A percentile compares a stretch with the other conserved stretches of the same genome.
These are phyloP conservation scores for Ilyonectria sp. DNA, from an alignment of 2,329 filamentous ascomycete genomes.

Conservation along the genomic window DNA sequence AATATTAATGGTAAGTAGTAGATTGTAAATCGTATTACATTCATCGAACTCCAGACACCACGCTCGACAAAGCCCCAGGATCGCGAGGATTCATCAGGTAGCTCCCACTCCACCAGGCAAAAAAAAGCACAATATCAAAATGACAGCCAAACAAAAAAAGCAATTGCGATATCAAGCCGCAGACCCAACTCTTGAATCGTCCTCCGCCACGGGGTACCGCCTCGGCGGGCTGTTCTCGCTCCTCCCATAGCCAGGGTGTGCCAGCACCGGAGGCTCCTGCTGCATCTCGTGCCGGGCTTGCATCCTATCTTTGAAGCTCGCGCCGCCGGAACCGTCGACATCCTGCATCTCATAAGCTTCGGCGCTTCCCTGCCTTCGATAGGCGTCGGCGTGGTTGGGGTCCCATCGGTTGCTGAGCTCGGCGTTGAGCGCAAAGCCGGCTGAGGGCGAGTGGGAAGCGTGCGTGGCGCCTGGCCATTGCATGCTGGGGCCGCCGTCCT, in stretches of 20 bases:
- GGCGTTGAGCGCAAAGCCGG: slow-evolving; percentile 17
- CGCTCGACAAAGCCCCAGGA: slow-evolving; percentile 2
- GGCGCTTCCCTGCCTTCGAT: slow-evolving; percentile 4
- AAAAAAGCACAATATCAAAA: neutral
- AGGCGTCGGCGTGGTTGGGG: slow-evolving; percentile 4
- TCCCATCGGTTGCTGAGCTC: slow-evolving; percentile 20
- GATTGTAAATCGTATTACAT: neutral
- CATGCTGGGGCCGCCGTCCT: slow-evolving; percentile 47
- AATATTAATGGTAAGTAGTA: neutral
- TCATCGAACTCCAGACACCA: slow-evolving; percentile 8
- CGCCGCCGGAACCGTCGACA: slow-evolving; percentile 19
- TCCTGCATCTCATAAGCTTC: slow-evolving; percentile 17
- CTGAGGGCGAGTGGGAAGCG: slow-evolving; percentile 13
- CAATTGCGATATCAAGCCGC: neutral
- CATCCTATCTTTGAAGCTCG: slow-evolving; percentile 17
- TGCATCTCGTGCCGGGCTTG: slow-evolving; percentile 4
- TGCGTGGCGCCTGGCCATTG: slow-evolving; percentile 17
- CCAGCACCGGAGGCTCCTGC: slow-evolving; percentile 7
- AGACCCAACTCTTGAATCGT: neutral
- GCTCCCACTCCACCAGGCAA: neutral
- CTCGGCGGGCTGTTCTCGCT: slow-evolving; percentile 15
- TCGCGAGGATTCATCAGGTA: slow-evolving; percentile 12
- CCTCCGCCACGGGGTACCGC: slow-evolving; percentile 6
- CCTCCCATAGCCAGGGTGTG: slow-evolving; percentile 5
- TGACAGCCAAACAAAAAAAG: neutral